Percentiles rank a stretch among this genome's conserved stretches.
These are phyloP conservation scores for Iberis pinnata DNA, from an alignment of 345 rosid genomes.

Conservation along the genomic window DNA sequence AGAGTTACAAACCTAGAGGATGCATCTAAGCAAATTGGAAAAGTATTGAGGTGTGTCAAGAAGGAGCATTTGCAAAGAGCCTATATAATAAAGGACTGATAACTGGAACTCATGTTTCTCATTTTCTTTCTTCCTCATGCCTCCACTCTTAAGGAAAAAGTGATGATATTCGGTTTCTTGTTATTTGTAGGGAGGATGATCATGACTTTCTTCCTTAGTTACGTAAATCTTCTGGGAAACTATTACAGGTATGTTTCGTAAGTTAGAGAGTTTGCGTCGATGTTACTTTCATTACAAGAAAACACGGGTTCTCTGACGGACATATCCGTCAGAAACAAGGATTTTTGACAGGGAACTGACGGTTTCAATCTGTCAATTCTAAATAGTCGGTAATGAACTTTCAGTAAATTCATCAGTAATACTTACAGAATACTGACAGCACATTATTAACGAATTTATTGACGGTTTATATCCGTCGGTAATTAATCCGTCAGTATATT, in stretches of 20 bases:
- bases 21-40: constrained; percentile 89
- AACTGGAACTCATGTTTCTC: not conserved
- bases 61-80: constrained; percentile 84
- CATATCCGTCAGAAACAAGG: no score
- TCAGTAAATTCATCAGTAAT: no score
- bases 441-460: no score
- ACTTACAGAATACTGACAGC: no score
- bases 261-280: not conserved
- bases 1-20: constrained; percentile 64
- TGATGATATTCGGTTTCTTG: not conserved
- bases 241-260: constrained; percentile 52
- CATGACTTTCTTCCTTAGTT: constrained; percentile 76
- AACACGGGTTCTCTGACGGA: no score
- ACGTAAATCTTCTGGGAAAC: constrained; percentile 69
- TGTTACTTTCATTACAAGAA: no score
- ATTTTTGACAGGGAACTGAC: no score
- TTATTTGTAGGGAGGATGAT: constrained; percentile 66
- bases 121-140: not conserved
- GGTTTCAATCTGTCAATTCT: no score
- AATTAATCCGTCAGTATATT: no score
- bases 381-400: no score
- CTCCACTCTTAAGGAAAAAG: not conserved
- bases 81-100: constrained; percentile 81
- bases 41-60: constrained; percentile 82
- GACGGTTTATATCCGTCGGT: no score